phyloP scores from a whole-genome alignment of 805 yeast genomes.

The Candida caryicola region DNA sequence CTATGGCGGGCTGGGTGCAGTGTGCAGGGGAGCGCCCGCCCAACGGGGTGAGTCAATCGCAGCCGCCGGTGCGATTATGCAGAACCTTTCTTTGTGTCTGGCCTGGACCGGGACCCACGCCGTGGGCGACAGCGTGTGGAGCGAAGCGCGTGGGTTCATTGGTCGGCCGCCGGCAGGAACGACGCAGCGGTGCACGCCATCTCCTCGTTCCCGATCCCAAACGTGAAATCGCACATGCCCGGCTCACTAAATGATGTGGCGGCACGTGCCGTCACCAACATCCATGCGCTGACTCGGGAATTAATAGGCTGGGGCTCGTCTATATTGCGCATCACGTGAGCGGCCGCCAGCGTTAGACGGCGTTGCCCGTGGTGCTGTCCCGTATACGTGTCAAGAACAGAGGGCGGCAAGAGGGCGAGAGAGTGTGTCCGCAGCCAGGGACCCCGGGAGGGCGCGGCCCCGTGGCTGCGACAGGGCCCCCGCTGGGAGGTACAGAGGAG shows the following conservation, averaged over 20 bases:
- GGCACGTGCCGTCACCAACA: background rate
- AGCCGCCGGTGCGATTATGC: background rate
- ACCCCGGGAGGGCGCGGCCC: too few relatives aligned
- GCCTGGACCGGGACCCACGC: background rate
- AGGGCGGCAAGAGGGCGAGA: too few relatives aligned
- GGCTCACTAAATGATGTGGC: background rate
- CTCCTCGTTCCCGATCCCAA: background rate
- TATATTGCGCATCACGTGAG: background rate
- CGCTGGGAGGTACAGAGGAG: too few relatives aligned
- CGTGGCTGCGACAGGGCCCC: too few relatives aligned
- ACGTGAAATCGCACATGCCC: background rate
- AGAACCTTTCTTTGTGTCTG: background rate
- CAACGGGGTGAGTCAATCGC: background rate
- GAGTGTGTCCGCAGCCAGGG: too few relatives aligned
- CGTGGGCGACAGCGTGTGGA: too few relatives aligned
- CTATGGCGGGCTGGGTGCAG: background rate
- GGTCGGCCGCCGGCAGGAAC: too few relatives aligned
- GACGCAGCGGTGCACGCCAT: too few relatives aligned
- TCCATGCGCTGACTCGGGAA: background rate
- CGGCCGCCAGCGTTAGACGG: too few relatives aligned
- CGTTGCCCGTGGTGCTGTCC: too few relatives aligned
- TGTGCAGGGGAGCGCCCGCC: background rate
- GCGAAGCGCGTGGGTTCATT: too few relatives aligned
- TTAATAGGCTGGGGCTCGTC: background rate
- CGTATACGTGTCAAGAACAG: too few relatives aligned